Base-by-base conservation (phyloP, 306 rosid genomes). In the Inga leiocalycina region DNA sequence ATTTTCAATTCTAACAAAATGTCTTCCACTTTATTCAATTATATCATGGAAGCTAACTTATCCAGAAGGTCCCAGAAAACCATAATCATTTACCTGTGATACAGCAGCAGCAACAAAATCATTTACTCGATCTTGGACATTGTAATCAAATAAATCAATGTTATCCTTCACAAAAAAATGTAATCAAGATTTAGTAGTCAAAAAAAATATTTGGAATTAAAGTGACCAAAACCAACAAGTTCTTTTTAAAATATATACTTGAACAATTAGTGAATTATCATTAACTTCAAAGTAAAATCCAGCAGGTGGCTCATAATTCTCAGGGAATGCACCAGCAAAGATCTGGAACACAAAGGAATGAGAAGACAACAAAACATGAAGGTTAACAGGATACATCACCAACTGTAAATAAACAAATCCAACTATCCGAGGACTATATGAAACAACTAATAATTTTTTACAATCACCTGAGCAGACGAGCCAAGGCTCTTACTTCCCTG, bases 21-120 rank as follows among this genome's bases (percentile, higher is more conserved):
- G 44, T 32, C 43, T 11, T 65, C 32, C 20, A 51, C 46, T 57
- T 76, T 66, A 37, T 22, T 80, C 71, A 48, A 71, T 74, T 69
- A 77, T 83, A 8, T 44, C 78, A 82, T 19, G 43, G 49, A 39
- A 62, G 75, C 51, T 39, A 64, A 72, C 54, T 71, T 67, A 51
- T 71, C 79, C 66, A 35, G 71, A 72, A 48, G 52, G 78, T 34
- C 27, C 77, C 81, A 70, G 80, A 81, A n/a, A 82, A 82, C 51
- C 44, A 69, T 80, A 64, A 70, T 80, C 69, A 77, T 89, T 91
- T 85, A 94, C 98, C 83, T 94, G 98, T 79, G 89, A 52, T 79
- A 92, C 44, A 78, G 98, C 98, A 65, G 94, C 93, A 85, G 94
- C 81, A 84, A 94, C 93, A 77, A 94, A 94, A 71, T 89, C 93